Evolutionary conservation across 2,329 filamentous ascomycete genomes (phyloP), one percentile per base, ranked within the genome.

Genomic region (Pseudohalonectria lignicola): DNA sequence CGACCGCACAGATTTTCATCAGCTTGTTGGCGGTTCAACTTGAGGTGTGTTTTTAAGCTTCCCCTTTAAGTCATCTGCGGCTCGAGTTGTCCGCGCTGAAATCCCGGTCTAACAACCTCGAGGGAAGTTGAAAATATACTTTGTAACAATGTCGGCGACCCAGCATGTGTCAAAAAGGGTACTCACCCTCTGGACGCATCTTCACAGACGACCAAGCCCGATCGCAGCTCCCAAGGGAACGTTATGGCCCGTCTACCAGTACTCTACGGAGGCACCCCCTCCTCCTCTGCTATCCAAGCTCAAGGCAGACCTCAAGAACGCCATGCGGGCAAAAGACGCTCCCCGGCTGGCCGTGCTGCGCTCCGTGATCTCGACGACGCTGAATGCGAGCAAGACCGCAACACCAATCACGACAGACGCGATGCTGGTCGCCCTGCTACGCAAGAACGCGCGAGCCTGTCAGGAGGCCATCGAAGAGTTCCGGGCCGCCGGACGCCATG

Each of bases 341-440:
- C 63, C 74, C 19, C 76, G 80, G 3, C 73, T 88, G 19, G 63
- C 71, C 29, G 82, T 85, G 28, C 69, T 90, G 35, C 80, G 84
- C 47, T 58, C 69, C 30, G 62, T 88, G 44, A 69, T 88, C 45
- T 68, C 81, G 23, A 73, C 81, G 44, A 76, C 82, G 43, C 77
- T 79, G 48, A 88, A 87, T 58, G 78, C 81, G 25, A 80, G 77
- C 54, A 88, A 88, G 61, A 86, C 82, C 12, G 53, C 69, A 29
- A 66, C 63, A 29, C 83, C 84, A n/a, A 74, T 88, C 51, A 66
- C 63, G 39, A 83, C 76, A 17, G 82, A 90, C 56, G 68, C 72
- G 45, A 74, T 82, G 51, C 67, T 90, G 39, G 72, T 86, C 20
- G 62, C 67, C 7, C 64, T 88, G 35, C 68, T 92, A 40, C 71